phyloP scores from a whole-genome alignment of 176 grass and related monocot species.

The Canna indica region DNA sequence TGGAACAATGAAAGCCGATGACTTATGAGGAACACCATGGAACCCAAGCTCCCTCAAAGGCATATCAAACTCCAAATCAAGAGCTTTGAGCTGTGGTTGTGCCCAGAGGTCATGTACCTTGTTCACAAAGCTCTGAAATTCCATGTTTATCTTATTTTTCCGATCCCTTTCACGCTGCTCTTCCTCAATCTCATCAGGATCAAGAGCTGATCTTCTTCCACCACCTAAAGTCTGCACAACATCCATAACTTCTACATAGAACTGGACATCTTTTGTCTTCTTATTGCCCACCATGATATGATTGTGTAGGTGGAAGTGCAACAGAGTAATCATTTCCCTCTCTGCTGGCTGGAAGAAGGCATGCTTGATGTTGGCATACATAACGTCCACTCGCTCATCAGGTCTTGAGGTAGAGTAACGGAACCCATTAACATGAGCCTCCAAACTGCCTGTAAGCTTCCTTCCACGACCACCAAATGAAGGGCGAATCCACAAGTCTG shows the following conservation, averaged over 20 bases:
- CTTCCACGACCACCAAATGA: slow-evolving; percentile 64
- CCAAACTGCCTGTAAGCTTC: slow-evolving; percentile 61
- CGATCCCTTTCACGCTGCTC: slow-evolving; percentile 81
- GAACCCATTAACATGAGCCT: slow-evolving; percentile 86
- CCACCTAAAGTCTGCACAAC: slow-evolving; percentile 69
- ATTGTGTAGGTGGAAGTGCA: slow-evolving; percentile 84
- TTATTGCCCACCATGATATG: slow-evolving; percentile 92
- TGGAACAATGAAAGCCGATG: slow-evolving; percentile 78
- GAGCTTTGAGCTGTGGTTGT: slow-evolving; percentile 56
- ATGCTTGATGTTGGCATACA: slow-evolving; percentile 91
- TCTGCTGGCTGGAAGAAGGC: slow-evolving; percentile 88
- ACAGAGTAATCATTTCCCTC: slow-evolving; percentile 84
- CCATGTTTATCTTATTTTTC: slow-evolving; percentile 72
- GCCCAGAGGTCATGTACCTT: slow-evolving; percentile 70
- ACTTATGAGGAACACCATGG: slow-evolving; percentile 74
- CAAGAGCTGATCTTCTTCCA: slow-evolving; percentile 48
- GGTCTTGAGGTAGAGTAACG: slow-evolving; percentile 60
- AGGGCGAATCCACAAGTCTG: slow-evolving; percentile 81
- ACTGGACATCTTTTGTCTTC: slow-evolving; percentile 91
- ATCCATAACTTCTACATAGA: slow-evolving; percentile 97
- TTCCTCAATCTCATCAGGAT: slow-evolving; percentile 94
- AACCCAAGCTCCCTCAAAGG: slow-evolving; percentile 77
- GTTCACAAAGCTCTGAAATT: slow-evolving; percentile 81
- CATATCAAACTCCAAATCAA: slow-evolving; percentile 70
- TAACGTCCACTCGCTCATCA: slow-evolving; percentile 74